Evolutionary conservation across 2,329 filamentous ascomycete species (phyloP).

Genomic region (Chlorencoelia australis): DNA sequence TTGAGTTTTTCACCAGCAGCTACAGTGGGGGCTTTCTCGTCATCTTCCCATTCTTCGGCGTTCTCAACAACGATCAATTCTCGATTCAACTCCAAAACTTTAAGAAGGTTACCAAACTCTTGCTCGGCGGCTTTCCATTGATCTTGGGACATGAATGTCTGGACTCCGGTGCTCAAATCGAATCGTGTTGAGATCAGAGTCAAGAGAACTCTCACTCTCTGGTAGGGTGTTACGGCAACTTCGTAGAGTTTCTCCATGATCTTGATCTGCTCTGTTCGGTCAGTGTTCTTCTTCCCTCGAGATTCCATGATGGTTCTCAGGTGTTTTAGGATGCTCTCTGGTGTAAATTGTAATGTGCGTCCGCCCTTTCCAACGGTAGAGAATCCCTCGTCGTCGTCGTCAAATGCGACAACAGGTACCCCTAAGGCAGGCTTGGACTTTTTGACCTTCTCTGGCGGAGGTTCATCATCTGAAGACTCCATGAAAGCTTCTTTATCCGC

Average conservation of each 20-base stretch:
- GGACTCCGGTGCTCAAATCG: slow-evolving; percentile 73
- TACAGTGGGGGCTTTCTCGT: slow-evolving; percentile 79
- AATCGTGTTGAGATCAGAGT: slow-evolving; percentile 90
- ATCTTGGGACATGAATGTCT: slow-evolving; percentile 80
- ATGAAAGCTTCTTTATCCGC: slow-evolving; percentile 80
- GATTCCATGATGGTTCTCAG: slow-evolving; percentile 88
- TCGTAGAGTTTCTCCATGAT: slow-evolving; percentile 94
- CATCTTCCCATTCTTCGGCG: slow-evolving; percentile 98
- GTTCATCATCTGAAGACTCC: slow-evolving; percentile 70
- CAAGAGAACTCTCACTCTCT: slow-evolving; percentile 83
- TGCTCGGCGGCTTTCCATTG: slow-evolving; percentile 94
- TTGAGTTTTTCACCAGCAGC: slow-evolving; percentile 70
- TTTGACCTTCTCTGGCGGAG: slow-evolving; percentile 41
- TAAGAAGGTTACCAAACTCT: slow-evolving; percentile 70
- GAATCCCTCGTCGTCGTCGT: slow-evolving; percentile 75
- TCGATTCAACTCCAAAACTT: slow-evolving; percentile 67
- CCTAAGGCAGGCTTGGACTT: slow-evolving; percentile 39
- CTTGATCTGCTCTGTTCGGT: slow-evolving; percentile 86
- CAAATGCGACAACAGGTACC: slow-evolving; percentile 39
- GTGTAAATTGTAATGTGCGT: slow-evolving; percentile 81
- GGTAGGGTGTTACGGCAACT: slow-evolving; percentile 84
- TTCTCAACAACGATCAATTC: slow-evolving; percentile 82
- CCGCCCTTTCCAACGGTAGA: slow-evolving; percentile 82
- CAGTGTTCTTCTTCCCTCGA: slow-evolving; percentile 97
- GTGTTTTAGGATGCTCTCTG: slow-evolving; percentile 97